Evolutionary conservation across 768 basidiomycete genomes (phyloP), one percentile per base, ranked within the genome.

Genomic region (Pulveroboletus sp.): DNA sequence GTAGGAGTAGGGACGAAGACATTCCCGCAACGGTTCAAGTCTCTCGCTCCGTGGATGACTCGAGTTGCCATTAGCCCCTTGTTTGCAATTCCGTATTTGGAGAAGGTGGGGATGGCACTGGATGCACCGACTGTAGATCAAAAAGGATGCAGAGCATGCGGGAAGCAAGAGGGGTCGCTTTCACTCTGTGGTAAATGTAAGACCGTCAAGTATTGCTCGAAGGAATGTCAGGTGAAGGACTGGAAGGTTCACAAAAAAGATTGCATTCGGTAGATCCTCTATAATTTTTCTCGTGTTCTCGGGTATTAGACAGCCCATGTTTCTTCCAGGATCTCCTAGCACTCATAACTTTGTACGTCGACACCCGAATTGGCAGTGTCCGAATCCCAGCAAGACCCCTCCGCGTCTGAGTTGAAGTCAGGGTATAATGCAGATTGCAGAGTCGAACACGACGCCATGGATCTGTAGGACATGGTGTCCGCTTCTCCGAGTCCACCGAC

Each of bases 1-100:
- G 60, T 62, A 32, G 80, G 80, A 4, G 69, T 80, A 38, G 72
- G 75, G 40, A 62, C 75, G 6, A 73, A 66, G 3, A 61, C 53
- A 1, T 72, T 82, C 50, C 53, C 53, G 0, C 37, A 53, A 12
- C 51, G 56, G 10, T 82, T 77, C 76, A 62, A 64, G 49, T 29
- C 44, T 2, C 57, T 82, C 12, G 70, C 71, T 2, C 70, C 71
- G 7, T 74, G 73, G 43, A 72, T 68, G 13, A 80, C 77, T 2
- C 68, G 81, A 9, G 63, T 73, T 5, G 83, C 78, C 0, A 62
- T 85, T 33, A 68, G 74, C 2, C 82, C 79, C 0, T 61, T 84
- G 11, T 83, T 82, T 43, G 70, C 76, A 0, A 72, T 76, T 14
- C 69, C 79, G 6, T 80, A 75, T 56, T 45, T 80, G 52, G 77